Evolutionary conservation across 768 basidiomycete genomes (phyloP), one percentile per base, ranked within the genome.

Genomic region (Trametes elegans): DNA sequence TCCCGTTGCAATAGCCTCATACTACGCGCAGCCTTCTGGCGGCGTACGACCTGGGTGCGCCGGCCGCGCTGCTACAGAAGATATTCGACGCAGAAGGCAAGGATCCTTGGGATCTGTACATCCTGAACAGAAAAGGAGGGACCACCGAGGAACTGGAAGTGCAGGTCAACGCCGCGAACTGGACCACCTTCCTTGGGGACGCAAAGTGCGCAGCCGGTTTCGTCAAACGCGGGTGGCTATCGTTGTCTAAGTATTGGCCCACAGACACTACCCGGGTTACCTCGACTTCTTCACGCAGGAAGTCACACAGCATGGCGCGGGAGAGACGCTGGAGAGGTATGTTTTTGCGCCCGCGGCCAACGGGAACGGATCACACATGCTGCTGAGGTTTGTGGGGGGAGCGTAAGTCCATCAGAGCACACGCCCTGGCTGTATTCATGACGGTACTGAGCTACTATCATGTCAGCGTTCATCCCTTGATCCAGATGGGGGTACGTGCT

Each of bases 1-100:
- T 19, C 35, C 45, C 11, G 18, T 11, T 16, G 35, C 51, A 31
- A 16, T 19, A 19, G 28, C n/a, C 26, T 8, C 35, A 14, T 8
- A 26, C 2, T 28, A 27, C 16, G 26, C n/a, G 26, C 29, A 84
- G 82, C 57, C 49, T 83, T 9, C 66, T 84, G 2, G 80, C 80
- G 0, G 78, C 80, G 2, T 83, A 83, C 54, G 81, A 83, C 66
- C 62, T 83, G 3, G 82, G 81, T 3, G 81, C 81, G 4, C 55
- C 79, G 14, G 58, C 77, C 0, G 66, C 68, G 7, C 66, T 79
- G 24, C 52, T 85, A 35, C 72, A 77, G 54, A 76, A 77, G 49
- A 79, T 82, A 23, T 81, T 79, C 51, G 75, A 78, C 13, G 62
- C 66, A 7, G 76, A 80, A 44, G 66, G 66, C 2, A 61, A 64